Evolutionary conservation across 1,139 yeast genomes (phyloP), one percentile per base, ranked within the genome.

Genomic region (Sugiyamaella novakii): DNA sequence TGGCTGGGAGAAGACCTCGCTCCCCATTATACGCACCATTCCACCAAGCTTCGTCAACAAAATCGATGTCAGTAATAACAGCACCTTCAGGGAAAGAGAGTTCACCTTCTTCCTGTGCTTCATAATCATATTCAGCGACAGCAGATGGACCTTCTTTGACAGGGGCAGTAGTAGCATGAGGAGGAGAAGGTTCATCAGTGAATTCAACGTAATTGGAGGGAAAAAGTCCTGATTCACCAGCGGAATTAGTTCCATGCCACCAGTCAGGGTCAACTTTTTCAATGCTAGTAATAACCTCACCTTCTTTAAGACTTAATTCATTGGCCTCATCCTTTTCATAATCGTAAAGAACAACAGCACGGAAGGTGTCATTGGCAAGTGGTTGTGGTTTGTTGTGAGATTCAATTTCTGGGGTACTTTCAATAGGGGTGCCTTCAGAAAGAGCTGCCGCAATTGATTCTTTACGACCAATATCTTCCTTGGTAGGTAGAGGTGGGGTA

Each of bases 11-110:
- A 50, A 92, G 75, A 50, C 95, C 95, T 56, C 79, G 76, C 57
- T 81, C 85, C 37, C 96, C 96, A 35, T 81, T 69, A 52, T 80
- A 71, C 59, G 82, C 82, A 43, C 98, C 98, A 51, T 84, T 75
- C 98, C 98, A 92, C 98, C 98, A 92, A 63, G 88, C 96, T 45
- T 87, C 96, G 59, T 89, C 96, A 12, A 87, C 86, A 67, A 87
- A 85, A 58, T 88, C 95, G 55, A 92, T 86, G 54, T 88, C 87
- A 17, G 81, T 72, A 57, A 92, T 88, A 54, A 75, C 61, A 58
- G 88, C 98, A 44, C 94, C 95, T 64, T 87, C 96, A 28, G 73
- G 78, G 67, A 87, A 87, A 1, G 83, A 78, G 52, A 92, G 75
- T 69, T 92, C 98, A 62, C 91, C 92, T 55, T 85, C 95, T 67